Percentiles rank a stretch among this genome's conserved stretches.
These are phyloP conservation scores for Triticum timopheevii DNA, from an alignment of 176 grass and related monocot species.

Conservation along the genomic window DNA sequence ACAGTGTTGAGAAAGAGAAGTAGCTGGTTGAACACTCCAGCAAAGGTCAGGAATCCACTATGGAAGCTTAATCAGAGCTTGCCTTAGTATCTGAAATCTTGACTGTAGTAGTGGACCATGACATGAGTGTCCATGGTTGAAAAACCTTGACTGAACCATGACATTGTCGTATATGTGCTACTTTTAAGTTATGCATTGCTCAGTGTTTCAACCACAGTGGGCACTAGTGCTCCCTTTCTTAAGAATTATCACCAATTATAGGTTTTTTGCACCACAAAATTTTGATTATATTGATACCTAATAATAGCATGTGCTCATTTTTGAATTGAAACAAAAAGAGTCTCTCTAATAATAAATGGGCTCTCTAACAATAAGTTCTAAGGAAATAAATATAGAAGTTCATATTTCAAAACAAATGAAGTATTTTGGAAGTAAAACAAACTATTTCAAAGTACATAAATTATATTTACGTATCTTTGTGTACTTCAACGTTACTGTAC, in stretches of 20 bases:
- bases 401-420: no score
- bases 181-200: not conserved
- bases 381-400: no score
- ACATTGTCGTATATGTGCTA: not conserved
- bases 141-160: conserved; percentile 19
- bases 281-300: conserved; percentile 1
- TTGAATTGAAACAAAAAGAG: not conserved
- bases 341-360: no score
- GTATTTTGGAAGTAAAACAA: no score
- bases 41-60: not conserved
- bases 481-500: no score
- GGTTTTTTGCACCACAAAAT: not conserved
- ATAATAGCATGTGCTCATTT: not conserved
- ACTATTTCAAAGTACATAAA: no score
- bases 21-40: not conserved
- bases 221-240: not conserved
- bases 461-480: no score
- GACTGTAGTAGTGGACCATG: not conserved
- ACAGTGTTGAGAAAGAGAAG: not conserved
- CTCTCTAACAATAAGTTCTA: no score
- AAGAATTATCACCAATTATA: not conserved
- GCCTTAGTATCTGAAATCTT: not conserved
- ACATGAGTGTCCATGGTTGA: not conserved
- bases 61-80: conserved; percentile 13
- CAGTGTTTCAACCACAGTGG: not conserved